A percentile compares a stretch with the other conserved stretches of the same genome.
These are phyloP conservation scores for Trypanosoma scelopori DNA, from an alignment of 208 protist species.

Conservation along the genomic window DNA sequence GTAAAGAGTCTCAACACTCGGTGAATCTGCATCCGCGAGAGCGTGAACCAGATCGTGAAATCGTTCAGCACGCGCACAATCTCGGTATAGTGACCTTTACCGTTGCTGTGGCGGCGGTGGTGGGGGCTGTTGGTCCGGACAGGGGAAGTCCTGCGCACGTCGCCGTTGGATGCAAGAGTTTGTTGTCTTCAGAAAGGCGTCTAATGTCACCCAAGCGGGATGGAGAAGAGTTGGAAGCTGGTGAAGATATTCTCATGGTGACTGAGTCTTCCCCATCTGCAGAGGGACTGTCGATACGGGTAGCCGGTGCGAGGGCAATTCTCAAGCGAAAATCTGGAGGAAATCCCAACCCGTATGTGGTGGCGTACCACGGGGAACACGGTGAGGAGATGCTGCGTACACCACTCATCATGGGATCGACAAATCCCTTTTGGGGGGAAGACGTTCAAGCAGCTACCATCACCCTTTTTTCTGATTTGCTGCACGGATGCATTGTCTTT, in stretches of 20 bases:
- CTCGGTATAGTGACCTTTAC: constrained; percentile 18
- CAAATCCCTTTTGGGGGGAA: constrained; percentile 21
- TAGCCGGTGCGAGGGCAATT: constrained; percentile 17
- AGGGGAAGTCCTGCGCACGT: background rate
- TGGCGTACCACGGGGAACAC: constrained; percentile 8
- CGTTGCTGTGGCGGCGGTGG: constrained; percentile 7
- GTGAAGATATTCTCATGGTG: background rate
- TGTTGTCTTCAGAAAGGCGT: background rate
- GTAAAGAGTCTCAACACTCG: background rate
- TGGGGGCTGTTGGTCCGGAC: background rate
- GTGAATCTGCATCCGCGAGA: constrained; percentile 19
- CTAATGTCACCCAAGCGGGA: background rate
- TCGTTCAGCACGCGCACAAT: constrained; percentile 1
- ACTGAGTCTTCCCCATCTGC: background rate
- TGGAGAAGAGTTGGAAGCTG: constrained; percentile 7
- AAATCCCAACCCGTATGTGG: constrained; percentile 19
- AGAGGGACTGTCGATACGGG: background rate
- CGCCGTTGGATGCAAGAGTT: background rate
- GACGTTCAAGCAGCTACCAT: background rate
- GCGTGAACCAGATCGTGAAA: constrained; percentile 22
- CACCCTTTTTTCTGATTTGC: background rate
- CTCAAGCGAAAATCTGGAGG: constrained; percentile 1
- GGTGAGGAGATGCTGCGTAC: constrained; percentile 24
- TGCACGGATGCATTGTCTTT: constrained; percentile 20
- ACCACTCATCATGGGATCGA: constrained; percentile 1